Base-by-base conservation (phyloP, 2,329 filamentous ascomycete species). In the Fusarium burgessii region DNA sequence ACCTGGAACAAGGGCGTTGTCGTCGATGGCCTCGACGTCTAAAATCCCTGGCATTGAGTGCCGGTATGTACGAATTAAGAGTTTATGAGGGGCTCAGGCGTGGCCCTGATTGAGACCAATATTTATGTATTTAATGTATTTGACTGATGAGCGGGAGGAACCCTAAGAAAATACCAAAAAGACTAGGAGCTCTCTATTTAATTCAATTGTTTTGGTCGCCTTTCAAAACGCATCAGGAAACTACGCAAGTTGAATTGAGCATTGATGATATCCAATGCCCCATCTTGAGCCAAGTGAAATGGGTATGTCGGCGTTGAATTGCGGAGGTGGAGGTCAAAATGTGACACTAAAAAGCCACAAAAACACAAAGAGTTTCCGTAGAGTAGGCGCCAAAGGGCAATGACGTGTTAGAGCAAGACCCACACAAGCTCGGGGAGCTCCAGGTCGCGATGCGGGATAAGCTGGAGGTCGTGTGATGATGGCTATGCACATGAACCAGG, bases 1-100 rank as follows among this genome's bases (percentile, higher is more conserved):
- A 89, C 87, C 78, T 97, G 94, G 94, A 88, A 89, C 80, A 95
- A 95, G 90, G 93, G 93, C 74, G 86, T 93, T 79, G 93, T 94
- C 74, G 91, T 95, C 75, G 92, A 95, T 80, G 92, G 92, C 71
- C 90, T 95, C 80, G 93, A 96, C 83, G 92, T 96, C 81, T 95
- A 89, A 72, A 72, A 77, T 77, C 71, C 75, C 70, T 76, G 77
- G 77, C 75, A 77, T 45, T 61, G 46, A 76, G 73, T 77, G 75
- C 75, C 71, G 52, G 67, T 36, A 49, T 76, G 72, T 77, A 76
- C 61, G 70, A 75, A 62, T 74, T 74, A 55, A 67, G 61, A 67
- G 70, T 60, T 72, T 69, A 66, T 40, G 66, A 72, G 62, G 70
- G 68, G 65, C 63, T 70, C 71, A 58, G 71, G 73, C 50, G 58